These are phyloP conservation scores for Aspergillus vadensis DNA, from an alignment of 2,329 filamentous ascomycete species.

Conservation along the genomic window DNA sequence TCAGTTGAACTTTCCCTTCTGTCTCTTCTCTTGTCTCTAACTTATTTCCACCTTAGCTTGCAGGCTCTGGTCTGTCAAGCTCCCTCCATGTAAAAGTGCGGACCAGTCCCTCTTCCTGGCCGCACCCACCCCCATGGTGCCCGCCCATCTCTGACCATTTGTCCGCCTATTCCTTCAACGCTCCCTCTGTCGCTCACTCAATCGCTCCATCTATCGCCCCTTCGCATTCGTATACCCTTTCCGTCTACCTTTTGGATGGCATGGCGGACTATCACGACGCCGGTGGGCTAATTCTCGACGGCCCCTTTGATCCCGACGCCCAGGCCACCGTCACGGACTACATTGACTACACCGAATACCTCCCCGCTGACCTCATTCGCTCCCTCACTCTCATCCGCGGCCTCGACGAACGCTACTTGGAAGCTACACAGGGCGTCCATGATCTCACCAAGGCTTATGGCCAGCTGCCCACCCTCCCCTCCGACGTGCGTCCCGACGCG, in stretches of 20 bases:
- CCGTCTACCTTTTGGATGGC: slow-evolving; percentile 26
- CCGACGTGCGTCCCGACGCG: slow-evolving; percentile 54
- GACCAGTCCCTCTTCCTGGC: slow-evolving; percentile 23
- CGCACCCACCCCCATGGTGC: slow-evolving; percentile 26
- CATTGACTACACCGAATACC: slow-evolving; percentile 70
- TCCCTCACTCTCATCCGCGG: slow-evolving; percentile 63
- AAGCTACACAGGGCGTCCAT: slow-evolving; percentile 45
- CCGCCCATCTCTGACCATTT: slow-evolving; percentile 20
- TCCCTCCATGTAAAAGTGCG: slow-evolving; percentile 15
- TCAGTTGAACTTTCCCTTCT: not conserved
- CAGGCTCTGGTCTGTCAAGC: slow-evolving; percentile 13
- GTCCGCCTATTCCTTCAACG: slow-evolving; percentile 17
- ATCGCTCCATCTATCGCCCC: slow-evolving; percentile 13
- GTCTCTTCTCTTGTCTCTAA: not conserved
- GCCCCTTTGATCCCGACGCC: slow-evolving; percentile 62
- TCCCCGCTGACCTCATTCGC: slow-evolving; percentile 64
- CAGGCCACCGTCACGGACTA: slow-evolving; percentile 68
- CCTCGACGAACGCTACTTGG: slow-evolving; percentile 49
- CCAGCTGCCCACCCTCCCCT: slow-evolving; percentile 53
- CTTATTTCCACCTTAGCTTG: not conserved
- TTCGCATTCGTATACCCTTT: slow-evolving; percentile 15
- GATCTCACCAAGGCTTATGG: slow-evolving; percentile 48
- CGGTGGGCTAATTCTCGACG: slow-evolving; percentile 48
- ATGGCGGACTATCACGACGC: slow-evolving; percentile 48
- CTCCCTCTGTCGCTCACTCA: slow-evolving; percentile 11